Conservation (phyloP, 345 rosid species). For the Corymbia maculata region DNA sequence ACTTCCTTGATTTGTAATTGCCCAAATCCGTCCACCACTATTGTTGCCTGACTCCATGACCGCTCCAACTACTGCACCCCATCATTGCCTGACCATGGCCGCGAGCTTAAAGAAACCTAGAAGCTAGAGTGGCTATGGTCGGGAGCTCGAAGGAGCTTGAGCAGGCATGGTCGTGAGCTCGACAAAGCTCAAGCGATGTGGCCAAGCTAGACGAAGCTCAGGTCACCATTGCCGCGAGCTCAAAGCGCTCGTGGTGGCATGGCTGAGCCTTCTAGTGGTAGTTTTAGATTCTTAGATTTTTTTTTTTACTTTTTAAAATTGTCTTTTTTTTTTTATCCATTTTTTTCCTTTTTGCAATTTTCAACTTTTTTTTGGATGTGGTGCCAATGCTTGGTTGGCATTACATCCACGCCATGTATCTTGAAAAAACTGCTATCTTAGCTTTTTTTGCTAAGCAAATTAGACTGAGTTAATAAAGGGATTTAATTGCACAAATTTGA, state of each 20-base stretch:
- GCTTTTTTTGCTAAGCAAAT: background rate
- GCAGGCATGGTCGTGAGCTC: background rate
- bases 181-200: background rate
- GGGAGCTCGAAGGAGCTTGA: too few species aligned
- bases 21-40: too few species aligned
- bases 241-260: background rate
- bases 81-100: background rate
- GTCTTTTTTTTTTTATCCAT: accelerated
- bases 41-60: background rate
- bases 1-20: too few species aligned
- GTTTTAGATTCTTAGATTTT: background rate
- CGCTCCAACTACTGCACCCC: background rate
- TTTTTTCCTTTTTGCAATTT: background rate
- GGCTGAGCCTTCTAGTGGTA: background rate
- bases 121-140: background rate
- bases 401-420: accelerated
- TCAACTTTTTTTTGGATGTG: background rate
- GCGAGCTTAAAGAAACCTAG: background rate
- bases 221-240: background rate
- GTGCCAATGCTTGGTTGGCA: accelerated
- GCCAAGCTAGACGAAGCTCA: background rate
- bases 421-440: too few species aligned
- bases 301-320: accelerated
- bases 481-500: accelerated
- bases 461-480: accelerated